phyloP scores from a whole-genome alignment of 768 basidiomycete species.

The Naganishia kalamii region DNA sequence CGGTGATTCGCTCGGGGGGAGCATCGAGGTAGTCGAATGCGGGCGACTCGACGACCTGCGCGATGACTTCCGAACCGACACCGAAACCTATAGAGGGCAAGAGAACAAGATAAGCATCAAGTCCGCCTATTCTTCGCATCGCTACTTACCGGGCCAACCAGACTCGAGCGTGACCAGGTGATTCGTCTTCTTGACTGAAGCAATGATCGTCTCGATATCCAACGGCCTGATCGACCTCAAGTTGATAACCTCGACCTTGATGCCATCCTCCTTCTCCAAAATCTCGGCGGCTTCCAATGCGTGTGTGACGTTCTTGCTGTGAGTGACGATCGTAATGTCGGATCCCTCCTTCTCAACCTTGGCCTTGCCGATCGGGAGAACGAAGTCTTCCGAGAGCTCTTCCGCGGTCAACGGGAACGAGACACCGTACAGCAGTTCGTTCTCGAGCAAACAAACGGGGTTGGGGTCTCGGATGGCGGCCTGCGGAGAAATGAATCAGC shows the following conservation, averaged over 20 bases:
- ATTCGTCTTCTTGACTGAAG: constrained; percentile 98
- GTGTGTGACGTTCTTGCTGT: constrained; percentile 97
- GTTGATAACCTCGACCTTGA: constrained; percentile 98
- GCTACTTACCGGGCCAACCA: constrained; percentile 68
- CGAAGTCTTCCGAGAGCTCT: constrained; percentile 90
- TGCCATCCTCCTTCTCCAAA: constrained; percentile 82
- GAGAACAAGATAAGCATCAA: background rate
- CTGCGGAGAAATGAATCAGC: constrained; percentile 47
- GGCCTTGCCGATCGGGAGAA: constrained; percentile 93
- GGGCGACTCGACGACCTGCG: constrained; percentile 93
- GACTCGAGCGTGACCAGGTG: constrained; percentile 91
- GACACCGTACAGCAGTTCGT: constrained; percentile 97
- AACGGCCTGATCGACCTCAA: constrained; percentile 85
- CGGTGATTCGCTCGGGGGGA: constrained; percentile 93
- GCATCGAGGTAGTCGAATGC: constrained; percentile 98
- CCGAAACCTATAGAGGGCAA: constrained; percentile 59
- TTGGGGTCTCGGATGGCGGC: constrained; percentile 96
- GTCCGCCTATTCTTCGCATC: no score
- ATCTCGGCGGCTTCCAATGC: constrained; percentile 87
- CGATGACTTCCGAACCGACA: constrained; percentile 96
- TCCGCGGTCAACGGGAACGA: constrained; percentile 93
- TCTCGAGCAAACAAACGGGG: constrained; percentile 97
- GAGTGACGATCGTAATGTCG: constrained; percentile 92
- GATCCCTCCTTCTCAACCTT: constrained; percentile 89
- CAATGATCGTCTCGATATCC: constrained; percentile 94